Evolutionary conservation across 352 stramenopile species (phyloP).

Genomic region (Elongisporangium anandrum): DNA sequence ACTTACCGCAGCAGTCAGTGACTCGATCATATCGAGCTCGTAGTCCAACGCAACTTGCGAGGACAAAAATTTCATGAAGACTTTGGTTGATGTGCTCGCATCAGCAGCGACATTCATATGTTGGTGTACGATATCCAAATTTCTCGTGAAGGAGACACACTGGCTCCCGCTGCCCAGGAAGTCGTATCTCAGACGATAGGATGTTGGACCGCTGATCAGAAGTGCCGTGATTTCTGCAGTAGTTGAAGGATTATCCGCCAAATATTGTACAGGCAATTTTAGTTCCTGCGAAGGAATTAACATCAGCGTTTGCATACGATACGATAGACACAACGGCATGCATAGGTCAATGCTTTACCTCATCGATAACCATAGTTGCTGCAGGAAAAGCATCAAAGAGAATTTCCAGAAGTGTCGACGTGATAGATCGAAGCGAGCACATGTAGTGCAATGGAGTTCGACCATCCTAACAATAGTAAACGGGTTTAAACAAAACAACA

Average conservation of each 20-base stretch:
- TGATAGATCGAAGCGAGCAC: constrained; percentile 50
- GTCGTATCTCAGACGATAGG: constrained; percentile 66
- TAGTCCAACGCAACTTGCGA: constrained; percentile 21
- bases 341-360: constrained; percentile 14
- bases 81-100: constrained; percentile 41
- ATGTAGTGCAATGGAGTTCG: constrained; percentile 57
- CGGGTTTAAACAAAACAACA: neutral
- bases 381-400: constrained; percentile 65
- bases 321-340: neutral
- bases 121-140: constrained; percentile 29
- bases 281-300: constrained; percentile 31
- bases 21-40: constrained; percentile 32
- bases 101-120: constrained; percentile 58
- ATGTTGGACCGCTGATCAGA: constrained; percentile 52
- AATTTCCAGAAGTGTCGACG: constrained; percentile 51
- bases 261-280: constrained; percentile 65
- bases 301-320: neutral
- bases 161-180: constrained; percentile 33
- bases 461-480: constrained; percentile 28
- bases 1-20: constrained; percentile 36
- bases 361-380: constrained; percentile 44
- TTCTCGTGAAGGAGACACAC: constrained; percentile 26
- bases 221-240: constrained; percentile 40
- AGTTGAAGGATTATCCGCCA: constrained; percentile 57
- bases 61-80: constrained; percentile 63